Percentiles rank a stretch among this genome's conserved stretches.
Conservation (phyloP, 257 asterid species). For the Craterostigma plantagineum region DNA sequence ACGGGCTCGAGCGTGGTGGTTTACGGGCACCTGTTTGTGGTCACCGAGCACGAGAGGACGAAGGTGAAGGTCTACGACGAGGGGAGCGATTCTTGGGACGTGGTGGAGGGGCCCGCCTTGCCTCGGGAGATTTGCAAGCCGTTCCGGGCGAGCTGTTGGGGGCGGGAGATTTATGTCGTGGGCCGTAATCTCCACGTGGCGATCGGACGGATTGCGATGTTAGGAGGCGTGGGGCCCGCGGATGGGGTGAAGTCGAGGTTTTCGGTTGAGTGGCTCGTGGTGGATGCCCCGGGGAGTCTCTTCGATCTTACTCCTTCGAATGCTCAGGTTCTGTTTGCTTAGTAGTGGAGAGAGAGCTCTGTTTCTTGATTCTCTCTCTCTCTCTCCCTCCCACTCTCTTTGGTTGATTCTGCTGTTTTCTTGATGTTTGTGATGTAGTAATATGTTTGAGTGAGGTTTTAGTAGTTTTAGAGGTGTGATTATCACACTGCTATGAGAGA, state of each 20-base stretch:
- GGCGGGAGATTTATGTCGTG: slow-evolving; percentile 44
- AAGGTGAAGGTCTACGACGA: slow-evolving; percentile 74
- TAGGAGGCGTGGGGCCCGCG: slow-evolving; percentile 1
- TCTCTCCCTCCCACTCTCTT: too few species aligned
- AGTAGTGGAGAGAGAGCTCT: slow-evolving; percentile 10
- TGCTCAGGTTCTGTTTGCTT: slow-evolving; percentile 86
- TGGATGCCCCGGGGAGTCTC: slow-evolving; percentile 60
- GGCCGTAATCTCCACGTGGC: slow-evolving; percentile 89
- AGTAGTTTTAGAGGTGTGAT: too few species aligned
- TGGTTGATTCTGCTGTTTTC: too few species aligned
- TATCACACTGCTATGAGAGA: too few species aligned
- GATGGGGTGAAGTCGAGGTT: slow-evolving; percentile 22
- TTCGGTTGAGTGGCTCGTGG: slow-evolving; percentile 49
- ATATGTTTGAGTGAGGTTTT: too few species aligned
- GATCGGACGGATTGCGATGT: slow-evolving; percentile 35
- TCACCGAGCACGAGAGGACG: slow-evolving; percentile 87
- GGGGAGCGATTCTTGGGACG: slow-evolving; percentile 62
- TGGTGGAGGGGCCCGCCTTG: slow-evolving; percentile 61
- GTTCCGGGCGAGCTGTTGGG: slow-evolving; percentile 56
- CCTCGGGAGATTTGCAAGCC: slow-evolving; percentile 94
- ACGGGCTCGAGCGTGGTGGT: slow-evolving; percentile 89
- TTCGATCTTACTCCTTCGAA: slow-evolving; percentile 63
- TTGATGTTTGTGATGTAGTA: too few species aligned
- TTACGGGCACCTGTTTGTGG: slow-evolving; percentile 52
- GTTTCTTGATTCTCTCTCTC: too few species aligned